phyloP scores from a whole-genome alignment of 163 green algal species.

The Smithsoniella earleae region DNA sequence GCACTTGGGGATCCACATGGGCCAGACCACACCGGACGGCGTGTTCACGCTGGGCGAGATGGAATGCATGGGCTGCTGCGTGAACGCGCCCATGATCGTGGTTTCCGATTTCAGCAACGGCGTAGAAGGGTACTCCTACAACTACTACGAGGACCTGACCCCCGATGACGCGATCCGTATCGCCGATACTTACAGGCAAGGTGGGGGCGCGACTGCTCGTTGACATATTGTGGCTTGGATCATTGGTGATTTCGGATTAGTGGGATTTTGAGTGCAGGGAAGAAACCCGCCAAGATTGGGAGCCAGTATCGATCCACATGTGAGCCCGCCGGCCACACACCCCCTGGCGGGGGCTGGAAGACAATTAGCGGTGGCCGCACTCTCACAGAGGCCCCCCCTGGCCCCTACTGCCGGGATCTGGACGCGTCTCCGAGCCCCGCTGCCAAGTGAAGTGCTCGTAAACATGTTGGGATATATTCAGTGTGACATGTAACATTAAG shows the following conservation, averaged over 20 bases:
- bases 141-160: conserved; percentile 97
- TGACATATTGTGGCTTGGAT: background rate
- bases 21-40: conserved; percentile 82
- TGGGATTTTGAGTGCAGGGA: background rate
- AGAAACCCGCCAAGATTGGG: background rate
- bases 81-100: conserved; percentile 98
- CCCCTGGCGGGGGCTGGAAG: conserved; percentile 5
- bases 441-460: too few species aligned
- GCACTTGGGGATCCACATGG: conserved; percentile 78
- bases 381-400: conserved; percentile 43
- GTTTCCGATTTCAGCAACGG: conserved; percentile 93
- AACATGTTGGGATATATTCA: too few species aligned
- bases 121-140: conserved; percentile 90
- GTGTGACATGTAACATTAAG: too few species aligned
- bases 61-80: conserved; percentile 99
- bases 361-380: conserved; percentile 32
- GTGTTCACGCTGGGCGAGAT: conserved; percentile 98
- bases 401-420: conserved; percentile 61
- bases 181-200: conserved; percentile 33
- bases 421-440: too few species aligned
- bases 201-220: background rate
- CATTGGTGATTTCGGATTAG: background rate
- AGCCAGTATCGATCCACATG: conserved; percentile 17
- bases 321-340: conserved; percentile 11
- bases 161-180: conserved; percentile 53